Conservation (phyloP, 208 protist genomes). For the Acanthamoeba culbertsoni region DNA sequence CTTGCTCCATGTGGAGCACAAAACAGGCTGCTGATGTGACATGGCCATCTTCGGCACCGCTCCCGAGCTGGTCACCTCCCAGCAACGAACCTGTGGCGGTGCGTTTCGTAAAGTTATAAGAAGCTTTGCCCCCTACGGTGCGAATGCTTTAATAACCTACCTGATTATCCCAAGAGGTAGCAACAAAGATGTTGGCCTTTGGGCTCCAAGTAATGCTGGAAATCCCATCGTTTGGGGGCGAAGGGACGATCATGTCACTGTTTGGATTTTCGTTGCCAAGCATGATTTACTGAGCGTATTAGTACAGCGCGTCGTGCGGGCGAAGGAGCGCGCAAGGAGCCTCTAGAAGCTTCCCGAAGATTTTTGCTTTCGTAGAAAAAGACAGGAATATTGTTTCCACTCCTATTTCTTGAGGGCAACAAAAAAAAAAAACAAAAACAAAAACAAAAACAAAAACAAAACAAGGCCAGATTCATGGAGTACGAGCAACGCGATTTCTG, state of each 20-base stretch:
- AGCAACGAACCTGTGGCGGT: constrained; percentile 56
- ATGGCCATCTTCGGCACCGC: constrained; percentile 59
- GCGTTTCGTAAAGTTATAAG: neutral
- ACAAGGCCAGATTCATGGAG: no score
- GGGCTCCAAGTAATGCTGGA: constrained; percentile 69
- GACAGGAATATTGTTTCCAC: no score
- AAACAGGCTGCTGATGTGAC: constrained; percentile 54
- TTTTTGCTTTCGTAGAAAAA: no score
- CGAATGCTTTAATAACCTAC: neutral
- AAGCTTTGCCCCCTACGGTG: neutral
- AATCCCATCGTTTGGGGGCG: constrained; percentile 68
- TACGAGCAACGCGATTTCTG: neutral
- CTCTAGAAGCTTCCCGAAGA: no score
- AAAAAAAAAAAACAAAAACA: no score
- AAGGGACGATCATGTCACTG: constrained; percentile 65
- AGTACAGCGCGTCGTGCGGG: no score
- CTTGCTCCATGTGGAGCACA: constrained; percentile 67
- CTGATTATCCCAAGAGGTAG: constrained; percentile 75
- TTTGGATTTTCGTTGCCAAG: neutral
- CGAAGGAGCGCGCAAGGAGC: no score
- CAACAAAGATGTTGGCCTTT: constrained; percentile 60
- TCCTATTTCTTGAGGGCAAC: no score
- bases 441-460: no score
- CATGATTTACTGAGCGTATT: no score
- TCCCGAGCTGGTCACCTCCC: constrained; percentile 62